These are phyloP conservation scores for Crepidotus variabilis DNA, from an alignment of 768 basidiomycete species.

Conservation along the genomic window DNA sequence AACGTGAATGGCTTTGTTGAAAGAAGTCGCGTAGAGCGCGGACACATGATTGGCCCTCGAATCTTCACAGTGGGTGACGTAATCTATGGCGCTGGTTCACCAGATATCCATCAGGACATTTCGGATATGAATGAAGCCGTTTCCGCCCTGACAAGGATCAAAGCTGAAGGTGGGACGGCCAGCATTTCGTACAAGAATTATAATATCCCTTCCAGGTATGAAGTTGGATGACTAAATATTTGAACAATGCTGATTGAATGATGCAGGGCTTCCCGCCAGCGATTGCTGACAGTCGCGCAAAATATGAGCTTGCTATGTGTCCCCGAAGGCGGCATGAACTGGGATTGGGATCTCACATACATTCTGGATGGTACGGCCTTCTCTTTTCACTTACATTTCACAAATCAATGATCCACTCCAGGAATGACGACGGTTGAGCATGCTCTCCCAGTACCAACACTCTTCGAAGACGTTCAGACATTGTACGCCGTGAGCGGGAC, in stretches of 20 bases:
- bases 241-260: not conserved
- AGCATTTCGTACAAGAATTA: constrained; percentile 81
- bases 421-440: constrained; percentile 11
- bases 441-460: constrained; percentile 56
- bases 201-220: constrained; percentile 61
- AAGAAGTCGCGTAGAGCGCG: constrained; percentile 65
- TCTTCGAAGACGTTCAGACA: constrained; percentile 65
- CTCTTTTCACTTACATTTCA: not conserved
- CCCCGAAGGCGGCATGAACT: constrained; percentile 78
- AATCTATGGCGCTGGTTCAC: constrained; percentile 52
- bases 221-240: not conserved
- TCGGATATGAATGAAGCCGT: constrained; percentile 57
- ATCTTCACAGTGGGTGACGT: constrained; percentile 68
- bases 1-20: constrained; percentile 62
- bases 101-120: constrained; percentile 57
- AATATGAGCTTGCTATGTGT: constrained; percentile 68
- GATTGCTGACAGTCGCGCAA: constrained; percentile 56
- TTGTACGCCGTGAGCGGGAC: constrained; percentile 68
- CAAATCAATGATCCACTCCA: not conserved
- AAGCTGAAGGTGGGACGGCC: constrained; percentile 66
- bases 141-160: constrained; percentile 64
- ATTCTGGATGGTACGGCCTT: constrained; percentile 63
- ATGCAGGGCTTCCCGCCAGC: constrained; percentile 62
- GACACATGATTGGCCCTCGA: constrained; percentile 64
- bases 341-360: constrained; percentile 76